Percentiles rank a stretch among this genome's conserved stretches.
Conservation (phyloP, 2,329 filamentous ascomycete genomes). For the Aaosphaeria pasadenensis region DNA sequence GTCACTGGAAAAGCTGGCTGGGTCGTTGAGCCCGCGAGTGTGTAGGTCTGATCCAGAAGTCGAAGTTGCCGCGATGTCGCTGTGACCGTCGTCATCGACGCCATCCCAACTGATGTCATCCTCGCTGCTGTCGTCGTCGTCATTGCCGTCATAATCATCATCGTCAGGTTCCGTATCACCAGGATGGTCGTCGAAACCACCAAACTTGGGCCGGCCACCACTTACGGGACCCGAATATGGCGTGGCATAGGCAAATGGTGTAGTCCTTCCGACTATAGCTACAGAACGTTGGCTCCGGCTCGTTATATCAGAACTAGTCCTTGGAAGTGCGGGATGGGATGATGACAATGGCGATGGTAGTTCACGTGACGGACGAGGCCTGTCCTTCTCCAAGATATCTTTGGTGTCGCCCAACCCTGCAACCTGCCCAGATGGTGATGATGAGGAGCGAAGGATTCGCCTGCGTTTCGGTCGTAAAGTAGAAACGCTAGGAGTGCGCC, state of each 20-base stretch:
- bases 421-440: slow-evolving; percentile 8
- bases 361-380: slow-evolving; percentile 44
- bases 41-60: slow-evolving; percentile 26
- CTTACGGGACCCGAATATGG: slow-evolving; percentile 56
- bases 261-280: slow-evolving; percentile 39
- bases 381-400: slow-evolving; percentile 31
- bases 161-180: slow-evolving; percentile 35
- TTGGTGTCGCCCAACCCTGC: slow-evolving; percentile 7
- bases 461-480: slow-evolving; percentile 45
- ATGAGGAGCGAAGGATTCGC: slow-evolving; percentile 34
- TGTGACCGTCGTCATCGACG: slow-evolving; percentile 19
- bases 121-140: slow-evolving; percentile 14
- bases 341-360: slow-evolving; percentile 42
- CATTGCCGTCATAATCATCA: slow-evolving; percentile 29
- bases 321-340: slow-evolving; percentile 21
- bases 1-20: slow-evolving; percentile 28
- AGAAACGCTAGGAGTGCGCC: slow-evolving; percentile 36
- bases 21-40: slow-evolving; percentile 10
- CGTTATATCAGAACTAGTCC: slow-evolving; percentile 29
- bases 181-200: slow-evolving; percentile 17
- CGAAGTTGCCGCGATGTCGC: slow-evolving; percentile 10
- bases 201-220: slow-evolving; percentile 20
- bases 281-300: slow-evolving; percentile 44
- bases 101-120: slow-evolving; percentile 22
- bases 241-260: slow-evolving; percentile 70